Conservation (phyloP, 257 asterid genomes). For the Schizonepeta tenuifolia region DNA sequence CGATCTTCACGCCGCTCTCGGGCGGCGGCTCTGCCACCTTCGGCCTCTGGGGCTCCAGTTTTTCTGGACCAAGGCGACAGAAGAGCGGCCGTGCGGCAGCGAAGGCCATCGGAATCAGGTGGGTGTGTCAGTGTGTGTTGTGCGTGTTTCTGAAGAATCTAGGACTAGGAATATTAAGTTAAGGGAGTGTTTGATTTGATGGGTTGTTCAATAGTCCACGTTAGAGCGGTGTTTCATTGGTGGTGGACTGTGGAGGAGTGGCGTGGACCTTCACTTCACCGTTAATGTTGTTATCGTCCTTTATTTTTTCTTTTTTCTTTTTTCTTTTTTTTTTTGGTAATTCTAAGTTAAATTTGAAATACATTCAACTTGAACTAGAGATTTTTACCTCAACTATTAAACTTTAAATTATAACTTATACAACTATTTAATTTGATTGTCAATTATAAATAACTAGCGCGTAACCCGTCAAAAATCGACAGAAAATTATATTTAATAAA, state of each 20-base stretch:
- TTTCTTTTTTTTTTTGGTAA: too few species aligned
- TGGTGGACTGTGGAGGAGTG: conserved; percentile 23
- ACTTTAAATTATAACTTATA: too few species aligned
- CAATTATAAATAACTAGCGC: too few species aligned
- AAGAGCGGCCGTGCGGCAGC: conserved; percentile 48
- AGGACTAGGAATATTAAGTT: neutral
- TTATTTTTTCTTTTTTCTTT: too few species aligned
- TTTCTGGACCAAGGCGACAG: conserved; percentile 46
- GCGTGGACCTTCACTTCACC: conserved; percentile 61
- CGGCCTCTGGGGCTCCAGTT: conserved; percentile 46
- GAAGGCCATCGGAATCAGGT: conserved; percentile 49
- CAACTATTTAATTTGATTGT: too few species aligned
- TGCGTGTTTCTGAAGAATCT: neutral
- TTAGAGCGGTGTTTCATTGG: conserved; percentile 41
- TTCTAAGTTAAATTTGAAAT: too few species aligned
- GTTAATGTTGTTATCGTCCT: conserved; percentile 39
- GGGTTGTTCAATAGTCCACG: conserved; percentile 58
- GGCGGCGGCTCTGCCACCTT: conserved; percentile 39
- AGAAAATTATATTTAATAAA: too few species aligned
- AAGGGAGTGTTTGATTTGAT: neutral
- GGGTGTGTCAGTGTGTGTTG: neutral
- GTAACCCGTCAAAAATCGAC: too few species aligned
- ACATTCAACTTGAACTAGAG: too few species aligned
- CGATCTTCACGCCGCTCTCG: conserved; percentile 50
- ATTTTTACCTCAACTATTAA: too few species aligned